These are phyloP conservation scores for Tephrocybe sp. DNA, from an alignment of 768 basidiomycete species.

Conservation along the genomic window DNA sequence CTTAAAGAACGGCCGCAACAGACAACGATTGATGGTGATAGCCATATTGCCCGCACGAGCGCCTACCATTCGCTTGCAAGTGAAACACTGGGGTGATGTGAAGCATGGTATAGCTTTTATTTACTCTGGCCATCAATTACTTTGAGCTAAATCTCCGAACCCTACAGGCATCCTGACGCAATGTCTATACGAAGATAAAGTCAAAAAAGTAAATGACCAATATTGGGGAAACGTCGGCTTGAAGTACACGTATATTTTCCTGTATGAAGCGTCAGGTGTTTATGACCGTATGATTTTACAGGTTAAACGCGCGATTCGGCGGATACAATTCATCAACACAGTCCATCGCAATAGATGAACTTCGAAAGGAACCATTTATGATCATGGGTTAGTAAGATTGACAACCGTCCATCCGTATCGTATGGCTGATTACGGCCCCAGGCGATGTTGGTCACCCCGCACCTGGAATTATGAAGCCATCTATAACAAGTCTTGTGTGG, in stretches of 20 bases:
- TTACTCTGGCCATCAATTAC: not conserved
- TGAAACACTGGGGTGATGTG: slow-evolving; percentile 60
- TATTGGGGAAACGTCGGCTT: slow-evolving; percentile 57
- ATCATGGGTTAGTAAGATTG: slow-evolving; percentile 30
- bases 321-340: slow-evolving; percentile 41
- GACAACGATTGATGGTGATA: slow-evolving; percentile 34
- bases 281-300: slow-evolving; percentile 17
- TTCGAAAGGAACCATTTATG: slow-evolving; percentile 31
- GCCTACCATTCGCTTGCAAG: slow-evolving; percentile 35
- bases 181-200: slow-evolving; percentile 38
- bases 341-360: slow-evolving; percentile 19
- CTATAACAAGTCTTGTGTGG: slow-evolving; percentile 57
- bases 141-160: not conserved
- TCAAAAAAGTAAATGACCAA: slow-evolving; percentile 35
- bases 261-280: not conserved
- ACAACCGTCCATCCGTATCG: not conserved
- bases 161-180: slow-evolving; percentile 38
- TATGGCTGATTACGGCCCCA: not conserved
- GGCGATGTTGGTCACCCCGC: slow-evolving; percentile 67
- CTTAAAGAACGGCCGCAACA: not conserved
- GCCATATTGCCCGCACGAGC: slow-evolving; percentile 51
- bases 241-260: slow-evolving; percentile 34
- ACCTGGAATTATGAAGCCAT: slow-evolving; percentile 49
- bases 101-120: slow-evolving; percentile 15
- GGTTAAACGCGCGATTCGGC: slow-evolving; percentile 55